Base-by-base conservation (phyloP, 1,284 basidiomycete species). In the Cutaneotrichosporon mucoides region DNA sequence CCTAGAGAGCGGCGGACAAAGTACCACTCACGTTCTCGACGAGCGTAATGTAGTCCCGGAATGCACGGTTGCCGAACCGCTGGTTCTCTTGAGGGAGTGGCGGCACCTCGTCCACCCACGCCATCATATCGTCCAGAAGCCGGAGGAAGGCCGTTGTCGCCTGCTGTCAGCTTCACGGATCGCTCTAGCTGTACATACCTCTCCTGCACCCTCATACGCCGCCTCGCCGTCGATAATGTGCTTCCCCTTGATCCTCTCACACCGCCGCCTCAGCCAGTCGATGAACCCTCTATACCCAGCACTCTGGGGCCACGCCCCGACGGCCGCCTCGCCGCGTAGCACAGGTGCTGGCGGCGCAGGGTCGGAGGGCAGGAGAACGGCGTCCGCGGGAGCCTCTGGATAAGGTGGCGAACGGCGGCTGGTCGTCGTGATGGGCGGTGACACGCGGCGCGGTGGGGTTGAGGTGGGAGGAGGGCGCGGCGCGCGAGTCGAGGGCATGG, bases 41-140 rank as follows among this genome's bases (percentile, higher is more conserved):
- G 37, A 87, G 83, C 58, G 82, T 81, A 0, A 91, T 90, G 88
- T 94, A 99, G 6, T 84, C 84, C 54, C 94, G 82, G 73, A 99
- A 99, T 0, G 92, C 88, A 6, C 92, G 83, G 76, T 99, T 98
- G 3, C 95, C 96, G 69, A 95, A 99, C 1, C 96, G 84, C 71
- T 98, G 96, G 2, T 62, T 71, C 11, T 89, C 87, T 6, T 86
- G 86, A n/a, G 84, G 78, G 4, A 85, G 82, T 0, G 88, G 86
- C 4, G 91, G 91, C 10, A 93, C 90, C 38, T 88, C 86, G 50
- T 88, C 84, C 10, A 94, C 87, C 91, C 91, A 94, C 1, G 65
- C 61, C 65, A 87, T 84, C 53, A 97, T 79, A n/a, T 80, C 79
- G 59, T 89, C 84, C 4, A 99, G 81, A 56, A 94, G 75, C 1